phyloP scores from a whole-genome alignment of 2,329 filamentous ascomycete species.

The Stachybotrys chlorohalonatus region DNA sequence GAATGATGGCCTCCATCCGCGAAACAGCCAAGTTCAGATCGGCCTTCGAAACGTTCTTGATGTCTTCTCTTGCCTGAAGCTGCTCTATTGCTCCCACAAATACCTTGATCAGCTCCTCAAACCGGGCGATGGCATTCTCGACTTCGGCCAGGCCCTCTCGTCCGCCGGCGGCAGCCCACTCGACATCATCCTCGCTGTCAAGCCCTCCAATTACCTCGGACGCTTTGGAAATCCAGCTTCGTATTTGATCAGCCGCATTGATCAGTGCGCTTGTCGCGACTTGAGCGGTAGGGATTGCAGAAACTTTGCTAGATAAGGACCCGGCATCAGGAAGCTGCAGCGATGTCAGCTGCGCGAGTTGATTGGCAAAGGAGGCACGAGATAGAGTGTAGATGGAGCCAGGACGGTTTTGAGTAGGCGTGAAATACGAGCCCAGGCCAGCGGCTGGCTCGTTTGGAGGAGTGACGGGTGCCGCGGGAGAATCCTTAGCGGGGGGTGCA shows the following conservation, averaged over 20 bases:
- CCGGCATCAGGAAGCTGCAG: constrained; percentile 81
- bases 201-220: constrained; percentile 80
- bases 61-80: constrained; percentile 71
- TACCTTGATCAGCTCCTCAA: constrained; percentile 82
- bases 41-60: constrained; percentile 57
- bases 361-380: constrained; percentile 83
- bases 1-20: constrained; percentile 83
- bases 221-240: constrained; percentile 88
- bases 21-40: constrained; percentile 68
- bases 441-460: constrained; percentile 34
- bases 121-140: constrained; percentile 67
- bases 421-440: constrained; percentile 55
- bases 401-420: constrained; percentile 57
- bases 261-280: constrained; percentile 77
- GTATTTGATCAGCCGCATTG: constrained; percentile 84
- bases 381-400: constrained; percentile 93
- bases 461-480: constrained; percentile 22
- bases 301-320: constrained; percentile 73
- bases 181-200: constrained; percentile 92
- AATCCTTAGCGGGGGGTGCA: constrained; percentile 28
- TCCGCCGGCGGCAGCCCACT: constrained; percentile 89
- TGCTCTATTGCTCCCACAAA: constrained; percentile 94
- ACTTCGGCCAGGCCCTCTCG: constrained; percentile 69
- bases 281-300: constrained; percentile 74
- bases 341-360: constrained; percentile 84